phyloP scores from a whole-genome alignment of 768 basidiomycete genomes.

The Lactarius quietus region DNA sequence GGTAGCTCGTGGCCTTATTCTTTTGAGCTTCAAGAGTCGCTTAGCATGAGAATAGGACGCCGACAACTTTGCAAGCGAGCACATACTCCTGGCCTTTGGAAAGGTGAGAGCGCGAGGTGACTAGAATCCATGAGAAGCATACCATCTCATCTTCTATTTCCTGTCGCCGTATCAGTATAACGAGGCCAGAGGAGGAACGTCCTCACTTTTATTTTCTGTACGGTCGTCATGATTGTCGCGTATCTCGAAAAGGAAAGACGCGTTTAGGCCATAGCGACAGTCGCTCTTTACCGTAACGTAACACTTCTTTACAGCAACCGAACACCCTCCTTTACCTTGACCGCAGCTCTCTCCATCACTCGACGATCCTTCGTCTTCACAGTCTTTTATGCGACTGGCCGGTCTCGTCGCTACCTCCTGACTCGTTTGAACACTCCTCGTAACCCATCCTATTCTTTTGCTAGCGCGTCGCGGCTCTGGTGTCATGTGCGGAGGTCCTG shows the following conservation, averaged over 20 bases:
- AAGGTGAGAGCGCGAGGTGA: conserved; percentile 29
- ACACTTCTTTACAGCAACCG: too few species aligned
- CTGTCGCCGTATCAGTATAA: conserved; percentile 36
- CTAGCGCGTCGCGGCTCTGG: conserved; percentile 27
- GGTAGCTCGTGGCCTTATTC: conserved; percentile 95
- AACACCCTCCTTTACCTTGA: not conserved
- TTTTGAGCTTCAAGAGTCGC: conserved; percentile 67
- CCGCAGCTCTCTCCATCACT: not conserved
- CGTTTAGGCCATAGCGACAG: not conserved
- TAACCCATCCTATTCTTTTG: conserved; percentile 15
- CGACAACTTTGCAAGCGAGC: conserved; percentile 11
- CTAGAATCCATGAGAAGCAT: conserved; percentile 33
- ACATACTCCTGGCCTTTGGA: conserved; percentile 73
- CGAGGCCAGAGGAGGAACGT: conserved; percentile 25
- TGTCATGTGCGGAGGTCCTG: conserved; percentile 66
- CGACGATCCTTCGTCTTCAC: conserved; percentile 13
- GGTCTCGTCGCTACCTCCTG: conserved; percentile 29
- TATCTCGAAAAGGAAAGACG: conserved; percentile 10
- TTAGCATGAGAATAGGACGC: conserved; percentile 21
- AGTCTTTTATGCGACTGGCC: conserved; percentile 32
- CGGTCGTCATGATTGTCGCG: conserved; percentile 64
- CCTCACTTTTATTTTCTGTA: conserved; percentile 83
- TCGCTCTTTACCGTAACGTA: too few species aligned
- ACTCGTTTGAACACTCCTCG: conserved; percentile 28
- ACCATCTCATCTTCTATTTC: conserved; percentile 99